Conservation (phyloP, 805 yeast genomes). For the Ogataea wickerhamii region DNA sequence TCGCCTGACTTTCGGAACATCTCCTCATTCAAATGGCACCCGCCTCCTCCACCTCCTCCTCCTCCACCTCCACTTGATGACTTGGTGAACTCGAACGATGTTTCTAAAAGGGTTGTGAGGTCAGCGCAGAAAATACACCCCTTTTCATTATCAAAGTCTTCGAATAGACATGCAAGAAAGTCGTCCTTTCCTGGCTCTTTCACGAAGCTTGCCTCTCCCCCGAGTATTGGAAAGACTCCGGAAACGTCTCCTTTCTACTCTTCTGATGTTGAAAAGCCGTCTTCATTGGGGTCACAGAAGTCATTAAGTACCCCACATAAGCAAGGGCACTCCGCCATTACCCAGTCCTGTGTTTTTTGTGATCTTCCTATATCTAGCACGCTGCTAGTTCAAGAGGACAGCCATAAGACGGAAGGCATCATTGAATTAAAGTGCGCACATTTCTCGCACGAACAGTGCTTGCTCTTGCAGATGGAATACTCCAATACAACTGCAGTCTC, state of each 20-base stretch:
- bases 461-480: constrained; percentile 37
- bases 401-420: constrained; percentile 30
- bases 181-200: not conserved
- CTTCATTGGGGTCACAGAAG: not conserved
- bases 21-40: constrained; percentile 2
- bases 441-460: constrained; percentile 56
- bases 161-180: not conserved
- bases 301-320: not conserved
- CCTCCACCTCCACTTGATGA: constrained; percentile 5
- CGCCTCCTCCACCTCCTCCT: constrained; percentile 19
- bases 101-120: not conserved
- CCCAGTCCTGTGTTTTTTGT: constrained; percentile 37
- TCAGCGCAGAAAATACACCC: not conserved
- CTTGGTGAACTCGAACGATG: constrained; percentile 4
- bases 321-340: not conserved
- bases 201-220: not conserved
- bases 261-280: not conserved
- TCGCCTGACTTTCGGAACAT: not conserved
- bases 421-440: constrained; percentile 54
- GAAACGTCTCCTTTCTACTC: not conserved
- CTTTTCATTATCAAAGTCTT: not conserved
- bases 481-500: constrained; percentile 5
- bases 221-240: not conserved
- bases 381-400: constrained; percentile 36
- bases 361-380: constrained; percentile 46